phyloP scores from a whole-genome alignment of 2,329 filamentous ascomycete genomes.

The Colletotrichum tropicicola region DNA sequence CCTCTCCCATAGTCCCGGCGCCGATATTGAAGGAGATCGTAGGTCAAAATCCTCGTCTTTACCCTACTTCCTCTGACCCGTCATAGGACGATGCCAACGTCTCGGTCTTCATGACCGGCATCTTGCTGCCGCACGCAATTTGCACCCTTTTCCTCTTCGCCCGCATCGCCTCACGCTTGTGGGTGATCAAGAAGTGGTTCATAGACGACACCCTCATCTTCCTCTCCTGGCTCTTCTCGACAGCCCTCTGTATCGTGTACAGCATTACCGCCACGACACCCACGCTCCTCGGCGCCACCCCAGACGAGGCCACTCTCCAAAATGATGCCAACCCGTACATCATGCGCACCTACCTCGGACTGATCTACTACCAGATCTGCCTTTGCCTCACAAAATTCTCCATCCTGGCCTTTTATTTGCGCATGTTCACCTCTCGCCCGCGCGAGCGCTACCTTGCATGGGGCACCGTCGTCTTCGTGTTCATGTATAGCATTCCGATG shows the following conservation, averaged over 20 bases:
- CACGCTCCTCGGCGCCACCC: slow-evolving; percentile 29
- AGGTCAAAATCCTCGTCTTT: neutral
- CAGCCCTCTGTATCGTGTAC: slow-evolving; percentile 42
- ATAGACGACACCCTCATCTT: slow-evolving; percentile 43
- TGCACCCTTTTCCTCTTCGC: slow-evolving; percentile 41
- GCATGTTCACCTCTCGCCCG: slow-evolving; percentile 43
- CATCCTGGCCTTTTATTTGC: slow-evolving; percentile 48
- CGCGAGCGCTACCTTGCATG: slow-evolving; percentile 44
- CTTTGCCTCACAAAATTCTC: slow-evolving; percentile 49
- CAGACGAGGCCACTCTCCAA: slow-evolving; percentile 7
- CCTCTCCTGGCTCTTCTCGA: slow-evolving; percentile 41
- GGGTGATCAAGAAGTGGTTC: slow-evolving; percentile 42
- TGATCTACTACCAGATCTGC: slow-evolving; percentile 48
- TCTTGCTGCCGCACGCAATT: slow-evolving; percentile 42
- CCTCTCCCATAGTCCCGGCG: neutral
- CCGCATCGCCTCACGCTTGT: slow-evolving; percentile 38
- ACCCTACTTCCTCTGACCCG: neutral
- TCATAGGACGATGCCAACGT: slow-evolving; percentile 30
- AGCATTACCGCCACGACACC: slow-evolving; percentile 38
- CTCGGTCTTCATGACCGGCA: slow-evolving; percentile 39
- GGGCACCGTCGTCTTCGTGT: slow-evolving; percentile 42
- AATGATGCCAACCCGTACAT: slow-evolving; percentile 35
- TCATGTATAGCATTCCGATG: slow-evolving; percentile 45
- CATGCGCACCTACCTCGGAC: slow-evolving; percentile 41
- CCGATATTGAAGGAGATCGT: slow-evolving; percentile 9